A percentile compares a stretch with the other conserved stretches of the same genome.
Evolutionary conservation across 805 yeast genomes (phyloP).

Genomic region (Teunomyces cretensis): DNA sequence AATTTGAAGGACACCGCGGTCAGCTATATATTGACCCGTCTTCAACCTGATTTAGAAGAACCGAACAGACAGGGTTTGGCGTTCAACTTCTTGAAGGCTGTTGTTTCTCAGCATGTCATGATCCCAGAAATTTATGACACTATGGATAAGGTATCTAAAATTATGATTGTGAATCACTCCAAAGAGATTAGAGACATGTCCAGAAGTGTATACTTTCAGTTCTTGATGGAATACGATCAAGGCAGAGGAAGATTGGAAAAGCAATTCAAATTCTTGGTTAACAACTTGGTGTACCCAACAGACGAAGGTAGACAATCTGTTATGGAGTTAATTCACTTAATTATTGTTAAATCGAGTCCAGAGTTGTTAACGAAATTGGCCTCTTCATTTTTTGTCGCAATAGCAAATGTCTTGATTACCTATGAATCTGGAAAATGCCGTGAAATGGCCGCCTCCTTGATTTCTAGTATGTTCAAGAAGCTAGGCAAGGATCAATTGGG

Average conservation of each 20-base stretch:
- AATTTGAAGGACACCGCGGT: conserved; percentile 68
- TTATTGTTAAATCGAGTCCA: conserved; percentile 63
- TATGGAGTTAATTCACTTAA: conserved; percentile 76
- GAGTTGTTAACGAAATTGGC: conserved; percentile 61
- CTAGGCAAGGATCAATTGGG: conserved; percentile 36
- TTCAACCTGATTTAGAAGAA: conserved; percentile 86
- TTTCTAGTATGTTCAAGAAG: conserved; percentile 54
- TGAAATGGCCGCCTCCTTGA: conserved; percentile 71
- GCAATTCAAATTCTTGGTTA: conserved; percentile 77
- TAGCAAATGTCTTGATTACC: conserved; percentile 72
- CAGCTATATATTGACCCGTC: conserved; percentile 66
- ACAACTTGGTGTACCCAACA: conserved; percentile 80
- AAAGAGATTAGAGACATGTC: conserved; percentile 81
- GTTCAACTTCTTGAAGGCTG: conserved; percentile 75
- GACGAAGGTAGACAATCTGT: conserved; percentile 87
- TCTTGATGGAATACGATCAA: conserved; percentile 92
- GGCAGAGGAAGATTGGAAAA: conserved; percentile 81
- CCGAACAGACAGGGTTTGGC: conserved; percentile 88
- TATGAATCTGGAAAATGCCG: conserved; percentile 81
- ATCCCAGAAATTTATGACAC: conserved; percentile 89
- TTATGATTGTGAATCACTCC: conserved; percentile 88
- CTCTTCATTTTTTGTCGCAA: conserved; percentile 77
- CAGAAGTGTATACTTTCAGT: conserved; percentile 77
- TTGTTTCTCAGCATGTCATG: conserved; percentile 70
- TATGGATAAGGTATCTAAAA: conserved; percentile 74